Evolutionary conservation across 2,329 filamentous ascomycete genomes (phyloP), one percentile per base, ranked within the genome.

Genomic region (Byssothecium circinans): DNA sequence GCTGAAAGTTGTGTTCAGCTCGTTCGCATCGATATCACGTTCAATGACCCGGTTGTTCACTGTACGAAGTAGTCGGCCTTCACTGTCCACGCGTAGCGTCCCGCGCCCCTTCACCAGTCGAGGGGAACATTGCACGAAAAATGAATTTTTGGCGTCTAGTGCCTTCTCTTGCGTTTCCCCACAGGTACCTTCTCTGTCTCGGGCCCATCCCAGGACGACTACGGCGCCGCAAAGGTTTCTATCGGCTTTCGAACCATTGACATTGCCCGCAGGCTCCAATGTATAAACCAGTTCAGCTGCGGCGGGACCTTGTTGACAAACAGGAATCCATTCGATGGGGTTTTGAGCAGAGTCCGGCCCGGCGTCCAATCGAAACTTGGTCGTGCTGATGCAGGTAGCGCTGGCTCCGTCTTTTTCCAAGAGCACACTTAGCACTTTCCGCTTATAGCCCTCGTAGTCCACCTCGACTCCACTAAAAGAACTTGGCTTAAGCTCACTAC

Each of bases 101-200:
- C 71, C 75, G 1, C 43, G 12, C 1, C 65, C 72, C 1, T 58
- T 63, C 0, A 53, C 17, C 1, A 77, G n/a, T 4, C 32, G 52
- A 1, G 71, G 70, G 4, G 48, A 59, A 37, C 76, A 79, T 3
- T 62, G 52, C 1, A 77, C 52, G 19, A 73, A 69, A 0, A 59
- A 47, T 10, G 58, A 53, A 23, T 59, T 57, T 1, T 49, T 45
- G 0, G 36, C 15, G 33, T 53, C 34, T 11, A 58, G 19, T 0
- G 33, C 46, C 15, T 30, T 35, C 8, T 42, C 23, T 14, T 20
- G 15, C 4, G 27, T 8, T 1, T n/a, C 8, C 17, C 43, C 39
- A 30, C 65, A 65, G 0, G 50, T 36, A 1, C 58, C 53, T 7
- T 51, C 12, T 8, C 41, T 33, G 27, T 50, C 36, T 1, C 69